Percentiles rank a stretch among this genome's conserved stretches.
phyloP scores from a whole-genome alignment of 805 yeast genomes.

The Ogataea saltuana region DNA sequence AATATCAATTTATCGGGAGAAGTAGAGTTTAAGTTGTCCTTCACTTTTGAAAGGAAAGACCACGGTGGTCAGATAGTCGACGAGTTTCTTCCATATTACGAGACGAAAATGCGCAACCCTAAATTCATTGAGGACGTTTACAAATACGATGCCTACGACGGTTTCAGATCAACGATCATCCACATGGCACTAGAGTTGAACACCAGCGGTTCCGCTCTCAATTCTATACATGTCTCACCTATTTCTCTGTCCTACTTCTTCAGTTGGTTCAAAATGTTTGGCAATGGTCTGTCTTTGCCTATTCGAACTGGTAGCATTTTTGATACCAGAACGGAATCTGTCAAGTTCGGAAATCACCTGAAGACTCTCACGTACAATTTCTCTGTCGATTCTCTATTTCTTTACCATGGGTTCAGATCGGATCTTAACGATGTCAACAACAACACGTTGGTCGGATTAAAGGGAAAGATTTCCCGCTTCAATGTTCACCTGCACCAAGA shows the following conservation, averaged over 20 bases:
- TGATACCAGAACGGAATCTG: conserved; percentile 51
- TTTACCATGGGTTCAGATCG: conserved; percentile 67
- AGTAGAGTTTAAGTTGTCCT: conserved; percentile 56
- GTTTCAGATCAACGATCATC: conserved; percentile 75
- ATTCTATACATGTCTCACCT: conserved; percentile 76
- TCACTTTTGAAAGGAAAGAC: conserved; percentile 51
- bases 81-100: conserved; percentile 56
- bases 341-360: conserved; percentile 74
- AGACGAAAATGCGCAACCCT: conserved; percentile 56
- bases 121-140: conserved; percentile 43
- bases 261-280: conserved; percentile 81
- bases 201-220: conserved; percentile 41
- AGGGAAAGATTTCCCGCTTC: conserved; percentile 56
- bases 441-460: conserved; percentile 61
- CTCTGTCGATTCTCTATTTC: conserved; percentile 64
- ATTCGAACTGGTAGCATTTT: conserved; percentile 72
- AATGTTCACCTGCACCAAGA: conserved; percentile 64
- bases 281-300: conserved; percentile 75
- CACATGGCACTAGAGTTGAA: conserved; percentile 63
- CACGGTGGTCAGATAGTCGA: conserved; percentile 40
- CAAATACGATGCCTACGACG: conserved; percentile 73
- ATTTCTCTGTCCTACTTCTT: conserved; percentile 62
- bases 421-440: conserved; percentile 43
- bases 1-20: conserved; percentile 64
- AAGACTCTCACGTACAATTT: conserved; percentile 77